Percentiles rank a stretch among this genome's conserved stretches.
These are phyloP conservation scores for Angophora floribunda DNA, from an alignment of 345 rosid genomes.

Conservation along the genomic window DNA sequence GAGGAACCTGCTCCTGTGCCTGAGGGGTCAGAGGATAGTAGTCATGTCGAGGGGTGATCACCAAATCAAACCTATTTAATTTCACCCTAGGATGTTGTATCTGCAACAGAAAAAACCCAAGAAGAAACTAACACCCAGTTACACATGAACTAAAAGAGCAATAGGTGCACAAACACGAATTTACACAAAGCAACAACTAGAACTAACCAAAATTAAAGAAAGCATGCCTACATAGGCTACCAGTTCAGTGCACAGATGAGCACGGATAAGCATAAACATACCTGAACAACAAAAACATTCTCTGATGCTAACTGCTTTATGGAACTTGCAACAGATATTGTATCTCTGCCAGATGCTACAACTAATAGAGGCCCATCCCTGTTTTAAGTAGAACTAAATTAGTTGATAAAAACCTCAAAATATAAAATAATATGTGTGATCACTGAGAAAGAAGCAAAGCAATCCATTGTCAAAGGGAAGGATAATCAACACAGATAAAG, in stretches of 20 bases:
- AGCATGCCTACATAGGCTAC: not conserved
- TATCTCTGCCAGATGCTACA: conserved; percentile 93
- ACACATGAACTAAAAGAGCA: not conserved
- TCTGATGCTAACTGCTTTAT: conserved; percentile 80
- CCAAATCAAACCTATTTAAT: conserved; percentile 86
- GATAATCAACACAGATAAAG: not conserved
- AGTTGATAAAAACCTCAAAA: not conserved
- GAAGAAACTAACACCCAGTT: not conserved
- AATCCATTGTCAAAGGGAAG: not conserved
- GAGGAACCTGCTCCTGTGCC: conserved; percentile 74
- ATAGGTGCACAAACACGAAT: not conserved
- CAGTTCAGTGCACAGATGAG: not conserved
- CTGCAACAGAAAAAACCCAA: conserved; percentile 21
- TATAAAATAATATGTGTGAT: not conserved
- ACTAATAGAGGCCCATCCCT: conserved; percentile 96
- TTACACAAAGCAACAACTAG: not conserved
- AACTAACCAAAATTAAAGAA: not conserved
- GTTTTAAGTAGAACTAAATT: not conserved
- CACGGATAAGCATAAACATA: conserved; percentile 1
- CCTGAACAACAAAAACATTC: conserved; percentile 91
- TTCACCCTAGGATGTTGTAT: conserved; percentile 92
- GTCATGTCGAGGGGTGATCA: conserved; percentile 88
- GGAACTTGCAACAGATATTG: conserved; percentile 81
- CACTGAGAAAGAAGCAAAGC: not conserved
- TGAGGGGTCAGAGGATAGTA: conserved; percentile 78